Conservation (phyloP, 2,329 filamentous ascomycete species). For the Amesomyces nigricolor region DNA sequence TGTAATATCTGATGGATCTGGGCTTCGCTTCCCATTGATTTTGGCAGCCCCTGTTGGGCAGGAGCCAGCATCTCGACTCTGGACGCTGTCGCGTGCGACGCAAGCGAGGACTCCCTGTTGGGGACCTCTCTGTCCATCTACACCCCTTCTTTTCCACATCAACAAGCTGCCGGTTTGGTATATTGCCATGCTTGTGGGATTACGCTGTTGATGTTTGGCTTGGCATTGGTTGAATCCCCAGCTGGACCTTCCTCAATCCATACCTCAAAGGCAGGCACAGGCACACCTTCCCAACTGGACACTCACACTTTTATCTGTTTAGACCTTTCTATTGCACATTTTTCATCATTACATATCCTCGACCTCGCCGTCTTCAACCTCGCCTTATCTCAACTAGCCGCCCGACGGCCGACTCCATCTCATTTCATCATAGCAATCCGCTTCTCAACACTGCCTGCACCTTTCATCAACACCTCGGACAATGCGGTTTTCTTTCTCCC, state of each 20-base stretch:
- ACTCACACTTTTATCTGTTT: background rate
- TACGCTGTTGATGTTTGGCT: too few species aligned
- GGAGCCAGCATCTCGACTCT: background rate
- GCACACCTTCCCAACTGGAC: background rate
- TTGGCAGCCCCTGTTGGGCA: background rate
- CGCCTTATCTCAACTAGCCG: too few species aligned
- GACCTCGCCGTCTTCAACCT: too few species aligned
- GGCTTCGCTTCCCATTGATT: background rate
- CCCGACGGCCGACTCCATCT: background rate
- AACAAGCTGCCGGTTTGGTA: too few species aligned
- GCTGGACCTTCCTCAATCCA: too few species aligned
- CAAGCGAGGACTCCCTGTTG: background rate
- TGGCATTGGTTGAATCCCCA: too few species aligned
- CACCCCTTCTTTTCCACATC: background rate
- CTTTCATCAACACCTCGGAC: background rate
- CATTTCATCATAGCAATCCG: background rate
- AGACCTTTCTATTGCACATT: too few species aligned
- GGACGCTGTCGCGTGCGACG: background rate
- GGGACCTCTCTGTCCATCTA: background rate
- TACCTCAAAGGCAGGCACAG: too few species aligned
- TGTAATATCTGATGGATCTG: background rate
- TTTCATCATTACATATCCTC: too few species aligned
- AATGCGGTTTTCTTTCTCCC: slow-evolving; percentile 6
- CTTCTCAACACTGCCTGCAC: background rate
- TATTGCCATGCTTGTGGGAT: too few species aligned